Conservation (phyloP, 305 asterid genomes). For the Withania somnifera region DNA sequence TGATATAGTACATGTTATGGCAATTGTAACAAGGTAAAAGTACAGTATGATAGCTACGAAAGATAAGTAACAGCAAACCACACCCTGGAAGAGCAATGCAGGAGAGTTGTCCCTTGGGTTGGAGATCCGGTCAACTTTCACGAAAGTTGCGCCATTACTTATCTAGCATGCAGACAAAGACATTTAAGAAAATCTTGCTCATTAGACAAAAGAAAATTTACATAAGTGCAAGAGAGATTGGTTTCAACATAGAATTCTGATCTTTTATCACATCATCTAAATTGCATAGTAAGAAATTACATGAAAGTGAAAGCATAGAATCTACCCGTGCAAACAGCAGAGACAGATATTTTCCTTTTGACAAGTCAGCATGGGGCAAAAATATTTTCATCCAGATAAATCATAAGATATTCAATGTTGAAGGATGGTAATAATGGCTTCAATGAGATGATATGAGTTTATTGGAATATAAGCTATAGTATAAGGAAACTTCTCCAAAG, state of each 20-base stretch:
- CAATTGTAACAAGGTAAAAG: background rate
- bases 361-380: background rate
- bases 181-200: background rate
- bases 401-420: background rate
- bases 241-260: background rate
- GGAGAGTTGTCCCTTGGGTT: slow-evolving; percentile 76
- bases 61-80: background rate
- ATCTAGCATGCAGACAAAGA: slow-evolving; percentile 27
- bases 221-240: background rate
- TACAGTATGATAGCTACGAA: background rate
- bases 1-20: background rate
- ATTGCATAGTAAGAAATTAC: background rate
- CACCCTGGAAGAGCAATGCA: slow-evolving; percentile 79
- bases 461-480: background rate
- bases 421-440: background rate
- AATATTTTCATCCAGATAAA: background rate
- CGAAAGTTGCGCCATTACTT: slow-evolving; percentile 69
- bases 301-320: background rate
- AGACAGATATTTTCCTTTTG: background rate
- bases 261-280: background rate
- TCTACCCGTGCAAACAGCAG: background rate
- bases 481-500: background rate
- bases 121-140: slow-evolving; percentile 59
- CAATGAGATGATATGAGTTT: background rate
- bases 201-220: background rate